These are phyloP conservation scores for Apiospora malaysiana DNA, from an alignment of 2,329 filamentous ascomycete species.

Conservation along the genomic window DNA sequence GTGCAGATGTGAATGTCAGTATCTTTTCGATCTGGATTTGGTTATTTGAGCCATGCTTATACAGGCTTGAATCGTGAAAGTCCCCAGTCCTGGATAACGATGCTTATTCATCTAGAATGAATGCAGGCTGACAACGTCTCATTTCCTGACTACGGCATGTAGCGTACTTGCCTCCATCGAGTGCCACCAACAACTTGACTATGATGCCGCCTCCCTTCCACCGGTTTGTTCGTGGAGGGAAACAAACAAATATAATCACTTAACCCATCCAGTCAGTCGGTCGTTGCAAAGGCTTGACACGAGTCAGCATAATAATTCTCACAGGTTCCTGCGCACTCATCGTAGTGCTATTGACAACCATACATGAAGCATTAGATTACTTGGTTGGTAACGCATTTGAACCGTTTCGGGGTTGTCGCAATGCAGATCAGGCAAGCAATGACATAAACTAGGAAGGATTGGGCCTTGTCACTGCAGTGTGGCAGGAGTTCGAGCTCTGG, in stretches of 20 bases:
- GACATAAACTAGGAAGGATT: neutral
- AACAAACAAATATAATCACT: no score
- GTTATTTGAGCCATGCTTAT: neutral
- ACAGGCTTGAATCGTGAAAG: neutral
- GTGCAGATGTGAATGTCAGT: neutral
- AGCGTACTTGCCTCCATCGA: no score
- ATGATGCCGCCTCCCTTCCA: no score
- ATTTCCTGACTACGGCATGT: neutral
- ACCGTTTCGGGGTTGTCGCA: neutral
- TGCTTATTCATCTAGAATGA: neutral
- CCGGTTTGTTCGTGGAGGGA: no score
- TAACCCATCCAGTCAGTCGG: no score
- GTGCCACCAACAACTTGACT: no score
- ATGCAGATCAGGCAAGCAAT: constrained; percentile 6
- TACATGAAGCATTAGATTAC: neutral
- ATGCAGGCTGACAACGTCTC: neutral
- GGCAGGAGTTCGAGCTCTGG: neutral
- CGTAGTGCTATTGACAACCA: neutral
- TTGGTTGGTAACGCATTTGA: constrained; percentile 5
- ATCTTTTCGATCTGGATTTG: neutral
- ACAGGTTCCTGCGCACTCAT: neutral
- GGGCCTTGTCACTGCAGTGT: neutral
- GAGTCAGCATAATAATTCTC: neutral
- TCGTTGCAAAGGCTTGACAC: no score
- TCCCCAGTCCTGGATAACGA: neutral